Evolutionary conservation across 2,329 filamentous ascomycete species (phyloP).

Genomic region (Aureobasidium sp.): DNA sequence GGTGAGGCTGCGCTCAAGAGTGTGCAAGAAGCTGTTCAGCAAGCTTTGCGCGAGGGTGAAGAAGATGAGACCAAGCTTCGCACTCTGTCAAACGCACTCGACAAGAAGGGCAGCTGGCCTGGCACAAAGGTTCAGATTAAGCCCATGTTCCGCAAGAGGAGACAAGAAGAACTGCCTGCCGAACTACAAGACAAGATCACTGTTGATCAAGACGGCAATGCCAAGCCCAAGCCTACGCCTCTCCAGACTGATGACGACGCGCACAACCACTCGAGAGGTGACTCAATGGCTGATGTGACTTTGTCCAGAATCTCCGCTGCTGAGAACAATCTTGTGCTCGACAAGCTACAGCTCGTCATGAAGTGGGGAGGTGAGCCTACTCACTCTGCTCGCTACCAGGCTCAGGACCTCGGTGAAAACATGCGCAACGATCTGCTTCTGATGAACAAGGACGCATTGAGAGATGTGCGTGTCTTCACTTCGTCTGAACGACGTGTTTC

Average conservation of each 20-base stretch:
- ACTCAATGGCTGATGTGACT: constrained; percentile 83
- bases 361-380: constrained; percentile 99
- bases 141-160: constrained; percentile 93
- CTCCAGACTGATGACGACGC: not conserved
- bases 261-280: constrained; percentile 56
- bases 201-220: constrained; percentile 15
- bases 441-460: constrained; percentile 84
- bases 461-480: constrained; percentile 90
- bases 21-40: constrained; percentile 79
- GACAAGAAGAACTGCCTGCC: constrained; percentile 51
- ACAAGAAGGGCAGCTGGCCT: constrained; percentile 88
- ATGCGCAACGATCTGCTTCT: constrained; percentile 92
- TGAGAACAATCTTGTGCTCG: constrained; percentile 85
- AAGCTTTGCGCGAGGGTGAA: constrained; percentile 68
- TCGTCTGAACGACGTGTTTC: constrained; percentile 92
- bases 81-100: constrained; percentile 74
- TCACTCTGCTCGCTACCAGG: constrained; percentile 91
- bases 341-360: constrained; percentile 95
- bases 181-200: constrained; percentile 20
- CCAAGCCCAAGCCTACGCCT: constrained; percentile 20
- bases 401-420: constrained; percentile 88
- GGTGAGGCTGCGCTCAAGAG: constrained; percentile 83
- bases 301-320: constrained; percentile 90
- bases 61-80: constrained; percentile 86
- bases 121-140: constrained; percentile 99